phyloP scores from a whole-genome alignment of 2,329 filamentous ascomycete genomes.

The Cylindrodendrum hubeiense region DNA sequence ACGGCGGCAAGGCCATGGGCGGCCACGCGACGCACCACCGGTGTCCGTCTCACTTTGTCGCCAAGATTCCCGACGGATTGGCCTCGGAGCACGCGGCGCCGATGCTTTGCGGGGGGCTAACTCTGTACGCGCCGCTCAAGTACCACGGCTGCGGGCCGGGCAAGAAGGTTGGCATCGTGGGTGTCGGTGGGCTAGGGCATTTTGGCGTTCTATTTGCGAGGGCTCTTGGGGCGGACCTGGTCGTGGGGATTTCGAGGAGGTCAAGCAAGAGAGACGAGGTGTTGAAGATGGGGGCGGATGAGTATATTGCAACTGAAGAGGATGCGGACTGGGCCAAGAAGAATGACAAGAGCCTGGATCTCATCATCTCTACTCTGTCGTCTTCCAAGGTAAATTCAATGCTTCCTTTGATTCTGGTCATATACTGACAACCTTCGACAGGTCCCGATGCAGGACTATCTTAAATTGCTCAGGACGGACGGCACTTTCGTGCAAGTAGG shows the following conservation, averaged over 20 bases:
- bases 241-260: constrained; percentile 70
- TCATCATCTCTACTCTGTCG: constrained; percentile 71
- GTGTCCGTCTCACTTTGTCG: constrained; percentile 59
- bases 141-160: constrained; percentile 75
- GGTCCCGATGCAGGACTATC: constrained; percentile 73
- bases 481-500: constrained; percentile 77
- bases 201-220: constrained; percentile 77
- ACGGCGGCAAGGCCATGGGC: constrained; percentile 58
- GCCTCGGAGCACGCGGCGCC: constrained; percentile 63
- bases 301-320: constrained; percentile 57
- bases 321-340: constrained; percentile 67
- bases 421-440: neutral
- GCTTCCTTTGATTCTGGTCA: too few relatives aligned
- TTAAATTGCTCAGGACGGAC: constrained; percentile 68
- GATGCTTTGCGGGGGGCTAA: constrained; percentile 79
- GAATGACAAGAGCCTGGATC: constrained; percentile 64
- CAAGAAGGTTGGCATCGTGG: constrained; percentile 75
- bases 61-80: constrained; percentile 60
- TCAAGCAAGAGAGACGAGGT: constrained; percentile 67
- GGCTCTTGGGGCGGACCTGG: constrained; percentile 72
- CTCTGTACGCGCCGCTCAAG: constrained; percentile 72
- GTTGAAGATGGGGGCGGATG: constrained; percentile 68
- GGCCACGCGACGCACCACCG: constrained; percentile 57
- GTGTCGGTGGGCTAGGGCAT: constrained; percentile 77
- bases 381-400: constrained; percentile 14